phyloP scores from a whole-genome alignment of 2,329 filamentous ascomycete species.

The Ophiostoma triangulosporum region DNA sequence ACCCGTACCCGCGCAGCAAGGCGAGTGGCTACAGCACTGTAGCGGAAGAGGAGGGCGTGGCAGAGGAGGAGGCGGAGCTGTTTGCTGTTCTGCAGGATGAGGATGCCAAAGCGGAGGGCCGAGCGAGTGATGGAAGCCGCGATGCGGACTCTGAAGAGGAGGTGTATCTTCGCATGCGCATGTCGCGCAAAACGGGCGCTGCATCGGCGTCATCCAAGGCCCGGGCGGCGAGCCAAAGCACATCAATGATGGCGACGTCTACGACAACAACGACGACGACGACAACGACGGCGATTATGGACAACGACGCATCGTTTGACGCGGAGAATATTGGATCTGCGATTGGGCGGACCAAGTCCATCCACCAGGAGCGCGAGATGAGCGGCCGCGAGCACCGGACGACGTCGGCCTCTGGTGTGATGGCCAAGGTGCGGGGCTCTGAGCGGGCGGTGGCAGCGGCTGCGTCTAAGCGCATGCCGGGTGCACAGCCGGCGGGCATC shows the following conservation, averaged over 20 bases:
- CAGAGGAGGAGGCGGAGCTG: constrained; percentile 35
- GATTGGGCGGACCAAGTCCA: constrained; percentile 34
- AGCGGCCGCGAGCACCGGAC: constrained; percentile 24
- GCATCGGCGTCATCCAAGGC: constrained; percentile 53
- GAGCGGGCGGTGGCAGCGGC: constrained; percentile 15
- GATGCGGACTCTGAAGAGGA: constrained; percentile 67
- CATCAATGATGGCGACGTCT: constrained; percentile 43
- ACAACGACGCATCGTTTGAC: constrained; percentile 57
- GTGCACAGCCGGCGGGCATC: constrained; percentile 37
- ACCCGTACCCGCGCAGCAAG: constrained; percentile 50
- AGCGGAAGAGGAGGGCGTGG: constrained; percentile 32
- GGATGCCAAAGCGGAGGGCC: constrained; percentile 42
- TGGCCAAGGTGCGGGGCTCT: constrained; percentile 48
- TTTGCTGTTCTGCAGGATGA: constrained; percentile 31
- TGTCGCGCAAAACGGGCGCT: constrained; percentile 46
- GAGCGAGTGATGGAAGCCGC: constrained; percentile 44
- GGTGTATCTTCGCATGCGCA: constrained; percentile 60
- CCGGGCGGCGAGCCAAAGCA: constrained; percentile 25
- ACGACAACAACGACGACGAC: constrained; percentile 55
- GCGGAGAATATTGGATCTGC: constrained; percentile 52
- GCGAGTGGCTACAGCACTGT: constrained; percentile 30
- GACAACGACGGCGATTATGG: constrained; percentile 36
- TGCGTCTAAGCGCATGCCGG: constrained; percentile 40
- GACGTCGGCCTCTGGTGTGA: constrained; percentile 39
- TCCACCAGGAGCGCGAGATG: constrained; percentile 22